Evolutionary conservation across 768 basidiomycete species (phyloP).

Genomic region (Russula sp.): DNA sequence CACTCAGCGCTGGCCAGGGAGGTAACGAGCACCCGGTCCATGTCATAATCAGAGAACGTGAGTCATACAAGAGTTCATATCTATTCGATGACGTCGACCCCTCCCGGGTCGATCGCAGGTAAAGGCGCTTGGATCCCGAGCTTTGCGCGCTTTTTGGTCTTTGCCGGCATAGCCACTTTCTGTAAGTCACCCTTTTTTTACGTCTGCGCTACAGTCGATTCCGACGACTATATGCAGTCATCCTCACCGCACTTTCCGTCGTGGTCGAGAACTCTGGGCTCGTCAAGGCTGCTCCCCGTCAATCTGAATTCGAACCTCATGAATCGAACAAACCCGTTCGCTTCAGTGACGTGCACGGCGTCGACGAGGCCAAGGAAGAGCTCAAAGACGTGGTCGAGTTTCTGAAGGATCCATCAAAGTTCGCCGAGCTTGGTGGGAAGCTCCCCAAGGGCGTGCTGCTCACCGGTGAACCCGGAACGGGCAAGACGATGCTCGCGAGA

Average conservation of each 20-base stretch:
- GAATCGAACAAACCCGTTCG: constrained; percentile 71
- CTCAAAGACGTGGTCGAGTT: constrained; percentile 93
- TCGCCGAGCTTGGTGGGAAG: constrained; percentile 88
- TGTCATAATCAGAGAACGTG: constrained; percentile 79
- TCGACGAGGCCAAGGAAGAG: constrained; percentile 96
- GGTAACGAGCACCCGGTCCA: constrained; percentile 58
- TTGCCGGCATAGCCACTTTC: constrained; percentile 53
- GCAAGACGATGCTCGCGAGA: constrained; percentile 96
- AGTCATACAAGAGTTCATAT: constrained; percentile 29
- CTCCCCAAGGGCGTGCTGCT: constrained; percentile 90
- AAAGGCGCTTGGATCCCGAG: constrained; percentile 63
- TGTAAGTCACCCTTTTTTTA: constrained; percentile 42
- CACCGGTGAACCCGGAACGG: constrained; percentile 91
- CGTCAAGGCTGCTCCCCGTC: constrained; percentile 79
- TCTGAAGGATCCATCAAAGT: constrained; percentile 86
- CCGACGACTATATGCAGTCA: constrained; percentile 39
- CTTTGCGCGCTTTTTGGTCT: constrained; percentile 55
- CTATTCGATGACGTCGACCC: neutral
- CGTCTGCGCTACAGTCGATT: neutral
- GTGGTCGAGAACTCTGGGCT: constrained; percentile 91
- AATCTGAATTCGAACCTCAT: constrained; percentile 76
- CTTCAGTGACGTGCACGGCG: constrained; percentile 94
- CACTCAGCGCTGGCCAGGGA: constrained; percentile 39
- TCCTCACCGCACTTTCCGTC: constrained; percentile 81
- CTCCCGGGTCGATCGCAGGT: constrained; percentile 35